Evolutionary conservation across 768 basidiomycete genomes (phyloP).

Genomic region (Dentipellis fragilis): DNA sequence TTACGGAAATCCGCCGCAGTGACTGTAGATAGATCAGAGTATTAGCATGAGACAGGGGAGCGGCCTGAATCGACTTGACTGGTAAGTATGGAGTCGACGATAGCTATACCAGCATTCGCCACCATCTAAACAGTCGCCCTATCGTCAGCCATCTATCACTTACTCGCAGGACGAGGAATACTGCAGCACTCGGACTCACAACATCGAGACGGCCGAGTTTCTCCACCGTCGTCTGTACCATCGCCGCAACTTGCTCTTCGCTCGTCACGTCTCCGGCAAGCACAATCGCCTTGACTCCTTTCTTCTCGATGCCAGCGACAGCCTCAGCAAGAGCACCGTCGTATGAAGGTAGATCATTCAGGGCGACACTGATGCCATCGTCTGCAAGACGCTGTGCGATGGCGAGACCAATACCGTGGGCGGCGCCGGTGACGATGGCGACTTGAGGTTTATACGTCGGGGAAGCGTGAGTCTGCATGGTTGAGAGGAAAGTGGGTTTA

Average conservation of each 20-base stretch:
- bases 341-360: conserved; percentile 26
- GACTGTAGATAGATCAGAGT: conserved; percentile 1
- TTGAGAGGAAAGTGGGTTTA: too few species aligned
- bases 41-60: neutral
- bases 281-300: neutral
- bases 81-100: neutral
- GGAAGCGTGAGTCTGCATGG: neutral
- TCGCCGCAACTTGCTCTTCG: neutral
- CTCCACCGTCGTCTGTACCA: neutral
- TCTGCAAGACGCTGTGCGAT: conserved; percentile 36
- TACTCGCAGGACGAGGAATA: neutral
- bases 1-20: conserved; percentile 14
- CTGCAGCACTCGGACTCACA: neutral
- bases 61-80: neutral
- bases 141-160: too few species aligned
- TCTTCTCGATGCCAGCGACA: neutral
- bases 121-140: neutral
- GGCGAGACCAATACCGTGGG: conserved; percentile 38
- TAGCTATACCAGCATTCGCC: neutral
- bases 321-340: neutral
- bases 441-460: conserved; percentile 13
- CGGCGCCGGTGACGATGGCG: conserved; percentile 35
- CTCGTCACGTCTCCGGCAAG: neutral
- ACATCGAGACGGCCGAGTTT: neutral
- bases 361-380: conserved; percentile 36